phyloP scores from a whole-genome alignment of 148 eudicot genomes.

The Rhododendron kiyosumense region DNA sequence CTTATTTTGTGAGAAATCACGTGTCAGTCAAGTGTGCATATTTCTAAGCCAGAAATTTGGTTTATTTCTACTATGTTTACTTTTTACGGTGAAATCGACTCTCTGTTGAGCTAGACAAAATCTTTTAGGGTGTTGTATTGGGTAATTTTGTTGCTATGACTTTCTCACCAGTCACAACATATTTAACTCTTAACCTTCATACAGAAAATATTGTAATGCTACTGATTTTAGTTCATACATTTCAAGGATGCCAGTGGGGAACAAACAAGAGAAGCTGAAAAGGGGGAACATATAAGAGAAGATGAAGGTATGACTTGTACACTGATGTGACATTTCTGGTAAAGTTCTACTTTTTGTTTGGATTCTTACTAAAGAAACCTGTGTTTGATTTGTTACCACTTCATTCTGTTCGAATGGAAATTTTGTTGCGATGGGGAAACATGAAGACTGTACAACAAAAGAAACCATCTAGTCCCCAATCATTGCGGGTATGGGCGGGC shows the following conservation, averaged over 20 bases:
- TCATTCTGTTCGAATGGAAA: neutral
- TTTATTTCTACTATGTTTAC: neutral
- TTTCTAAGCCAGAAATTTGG: neutral
- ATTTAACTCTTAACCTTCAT: neutral
- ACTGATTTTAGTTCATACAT: conserved; percentile 13
- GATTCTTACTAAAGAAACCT: neutral
- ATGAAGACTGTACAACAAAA: neutral
- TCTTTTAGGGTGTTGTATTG: neutral
- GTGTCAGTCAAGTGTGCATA: neutral
- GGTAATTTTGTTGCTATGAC: conserved; percentile 4
- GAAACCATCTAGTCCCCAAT: too few species aligned
- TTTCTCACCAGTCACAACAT: neutral
- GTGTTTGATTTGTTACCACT: neutral
- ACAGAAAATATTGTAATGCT: neutral
- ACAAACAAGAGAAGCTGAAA: conserved; percentile 26
- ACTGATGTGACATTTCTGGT: neutral
- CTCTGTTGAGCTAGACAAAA: conserved; percentile 1
- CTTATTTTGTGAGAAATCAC: neutral
- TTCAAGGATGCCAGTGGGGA: conserved; percentile 16
- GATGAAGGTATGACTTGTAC: conserved; percentile 25
- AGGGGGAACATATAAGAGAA: conserved; percentile 20
- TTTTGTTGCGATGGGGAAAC: neutral
- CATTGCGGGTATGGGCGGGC: too few species aligned
- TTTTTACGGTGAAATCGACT: neutral
- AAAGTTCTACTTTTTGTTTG: neutral